Base-by-base conservation (phyloP, 192 early-diverging fungal species). In the Umbelopsis sp. region DNA sequence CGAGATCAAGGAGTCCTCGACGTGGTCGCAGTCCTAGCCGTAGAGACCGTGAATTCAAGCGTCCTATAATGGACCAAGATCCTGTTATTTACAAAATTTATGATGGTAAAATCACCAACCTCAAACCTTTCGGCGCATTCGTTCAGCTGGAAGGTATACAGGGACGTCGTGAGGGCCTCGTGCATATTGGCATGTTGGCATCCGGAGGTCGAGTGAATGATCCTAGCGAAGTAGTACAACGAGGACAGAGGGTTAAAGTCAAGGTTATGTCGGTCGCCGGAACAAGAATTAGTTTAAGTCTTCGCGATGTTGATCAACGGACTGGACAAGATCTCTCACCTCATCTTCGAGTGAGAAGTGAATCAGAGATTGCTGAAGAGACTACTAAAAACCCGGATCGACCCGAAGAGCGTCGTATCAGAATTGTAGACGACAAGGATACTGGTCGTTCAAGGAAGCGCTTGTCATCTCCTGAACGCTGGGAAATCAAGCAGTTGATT, bases 401-500 rank as follows among this genome's bases (percentile, higher is more conserved):
- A 41, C 88, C 91, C 13, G 78, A 77, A 10, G 25, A 18, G 15
- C 1, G 46, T 44, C 13, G 35, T 8, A n/a, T 20, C 2, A 46
- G 48, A 4, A n/a, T 70, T 9, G 55, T 67, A 69, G 81, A 91
- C 11, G 81, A 86, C 2, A 72, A 82, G n/a, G 79, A 80, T 20
- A 69, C 74, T 46, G 74, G 58, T 25, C 71, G 77, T 10, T 80
- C 79, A 20, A 73, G 87, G 18, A 97, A 99, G 76, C 89, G 98
- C 2, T 84, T 98, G 69, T 91, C 95, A 11, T 97, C 95, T 11
- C 95, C 95, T 0, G 97, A 98, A 75, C 89, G 93, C 33, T 99
- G 92, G 90, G 98, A 99, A 79, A 90, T 98, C 69, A 96, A 98
- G 79, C 98, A 99, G 78, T 80, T 99, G 44, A 97, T 97, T 74